Evolutionary conservation across 1,284 basidiomycete genomes (phyloP), one percentile per base, ranked within the genome.

Genomic region (Paramarasmius palmivorus): DNA sequence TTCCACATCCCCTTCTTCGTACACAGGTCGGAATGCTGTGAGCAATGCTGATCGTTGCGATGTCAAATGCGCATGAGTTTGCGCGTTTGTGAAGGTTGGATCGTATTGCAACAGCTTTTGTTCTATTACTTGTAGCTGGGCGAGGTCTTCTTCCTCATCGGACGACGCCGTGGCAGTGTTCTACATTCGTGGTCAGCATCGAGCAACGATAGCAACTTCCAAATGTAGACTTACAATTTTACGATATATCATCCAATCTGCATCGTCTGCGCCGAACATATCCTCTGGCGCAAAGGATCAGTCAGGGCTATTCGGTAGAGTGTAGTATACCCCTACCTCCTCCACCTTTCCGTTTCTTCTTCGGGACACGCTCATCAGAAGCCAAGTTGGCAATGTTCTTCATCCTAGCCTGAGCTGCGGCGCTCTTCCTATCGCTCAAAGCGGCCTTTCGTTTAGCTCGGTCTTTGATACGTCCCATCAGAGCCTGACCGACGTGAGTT

Each of bases 191-290:
- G 10, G 37, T 40, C n/a, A 39, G 36, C 22, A 14, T 38, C 35
- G 25, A 3, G 40, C 15, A 6, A n/a, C 4, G 26, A 20, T n/a
- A 46, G 26, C 29, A 22, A 23, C 10, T 25, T 39, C 8, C 50
- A 12, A 15, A 6, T 12, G 49, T 10, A 29, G 23, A 70, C 78
- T 59, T 63, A 94, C 93, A 55, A 99, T 96, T 73, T 98, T 95
- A 54, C 96, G 92, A 68, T 99, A 99, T 49, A 99, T 95, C 0
- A 89, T 89, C 96, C 97, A 99, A 68, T 99, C 96, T 15, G 90
- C 93, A 65, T 99, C 96, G 61, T 98, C 90, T 26, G 88, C 90
- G 1, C 97, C 95, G 64, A 99, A 99, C 67, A 81, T 90, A 63
- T 99, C 97, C 74, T 98, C 95, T 90, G 55, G 44, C n/a, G n/a